Conservation (phyloP, 2,329 filamentous ascomycete species). For the Botrytis aclada region DNA sequence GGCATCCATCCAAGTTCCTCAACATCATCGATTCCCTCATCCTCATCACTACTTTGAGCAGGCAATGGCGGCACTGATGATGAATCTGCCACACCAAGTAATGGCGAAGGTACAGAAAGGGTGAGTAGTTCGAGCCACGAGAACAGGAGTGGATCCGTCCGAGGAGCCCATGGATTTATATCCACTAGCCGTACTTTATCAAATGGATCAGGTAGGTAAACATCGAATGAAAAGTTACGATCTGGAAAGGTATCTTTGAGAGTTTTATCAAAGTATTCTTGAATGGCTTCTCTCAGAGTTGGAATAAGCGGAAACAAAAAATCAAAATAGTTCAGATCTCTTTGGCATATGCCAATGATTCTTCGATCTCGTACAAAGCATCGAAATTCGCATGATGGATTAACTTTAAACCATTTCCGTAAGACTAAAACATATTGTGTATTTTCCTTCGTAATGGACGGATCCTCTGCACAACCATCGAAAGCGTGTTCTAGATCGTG, state of each 20-base stretch:
- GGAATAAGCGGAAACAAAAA: conserved; percentile 67
- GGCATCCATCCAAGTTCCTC: conserved; percentile 60
- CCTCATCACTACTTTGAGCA: conserved; percentile 41
- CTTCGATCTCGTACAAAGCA: conserved; percentile 86
- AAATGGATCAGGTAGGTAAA: conserved; percentile 75
- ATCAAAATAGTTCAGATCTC: conserved; percentile 85
- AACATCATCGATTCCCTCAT: conserved; percentile 47
- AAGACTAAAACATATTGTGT: conserved; percentile 63
- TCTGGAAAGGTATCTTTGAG: conserved; percentile 79
- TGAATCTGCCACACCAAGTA: conserved; percentile 49
- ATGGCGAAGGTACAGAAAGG: conserved; percentile 58
- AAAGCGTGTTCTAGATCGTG: conserved; percentile 94
- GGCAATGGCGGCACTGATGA: conserved; percentile 35
- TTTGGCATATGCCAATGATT: conserved; percentile 80
- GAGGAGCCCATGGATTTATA: conserved; percentile 88
- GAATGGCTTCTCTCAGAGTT: conserved; percentile 65
- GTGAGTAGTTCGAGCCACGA: conserved; percentile 84
- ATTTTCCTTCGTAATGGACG: conserved; percentile 38
- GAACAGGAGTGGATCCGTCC: conserved; percentile 87
- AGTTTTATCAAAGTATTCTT: conserved; percentile 72
- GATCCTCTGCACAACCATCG: conserved; percentile 57
- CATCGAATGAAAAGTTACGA: conserved; percentile 80
- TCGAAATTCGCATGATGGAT: conserved; percentile 89
- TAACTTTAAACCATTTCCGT: conserved; percentile 81
- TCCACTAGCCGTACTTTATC: conserved; percentile 71